Conservation (phyloP, 495 filamentous ascomycete species). For the Penicillium steckii region DNA sequence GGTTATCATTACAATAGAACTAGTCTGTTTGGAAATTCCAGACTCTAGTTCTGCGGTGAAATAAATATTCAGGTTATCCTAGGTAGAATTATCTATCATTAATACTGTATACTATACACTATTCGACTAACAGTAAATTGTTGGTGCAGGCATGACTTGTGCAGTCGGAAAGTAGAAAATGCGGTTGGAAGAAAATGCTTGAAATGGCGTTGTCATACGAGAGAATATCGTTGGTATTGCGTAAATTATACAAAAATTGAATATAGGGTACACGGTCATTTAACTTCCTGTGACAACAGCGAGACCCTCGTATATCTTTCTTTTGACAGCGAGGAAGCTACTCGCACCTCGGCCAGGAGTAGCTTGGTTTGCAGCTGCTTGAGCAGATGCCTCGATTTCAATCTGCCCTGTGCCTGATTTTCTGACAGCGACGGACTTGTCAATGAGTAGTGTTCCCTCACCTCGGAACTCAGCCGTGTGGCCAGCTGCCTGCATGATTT, state of each 20-base stretch:
- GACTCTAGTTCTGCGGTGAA: no score
- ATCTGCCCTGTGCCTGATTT: constrained; percentile 85
- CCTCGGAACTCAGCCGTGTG: constrained; percentile 91
- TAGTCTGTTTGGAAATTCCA: no score
- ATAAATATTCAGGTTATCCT: no score
- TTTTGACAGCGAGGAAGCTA: constrained; percentile 76
- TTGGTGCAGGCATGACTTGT: no score
- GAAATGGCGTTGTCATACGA: no score
- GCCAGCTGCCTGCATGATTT: constrained; percentile 75
- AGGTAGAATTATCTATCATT: no score
- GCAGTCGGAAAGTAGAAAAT: no score
- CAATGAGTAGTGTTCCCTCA: constrained; percentile 87
- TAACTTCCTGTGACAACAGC: constrained; percentile 75
- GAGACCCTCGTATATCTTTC: constrained; percentile 78
- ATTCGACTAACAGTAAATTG: no score
- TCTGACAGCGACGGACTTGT: constrained; percentile 81
- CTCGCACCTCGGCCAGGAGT: constrained; percentile 38
- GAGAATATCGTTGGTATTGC: background rate
- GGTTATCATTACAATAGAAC: no score
- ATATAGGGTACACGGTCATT: constrained; percentile 15
- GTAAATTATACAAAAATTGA: constrained; percentile 11
- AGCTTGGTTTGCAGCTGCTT: constrained; percentile 36
- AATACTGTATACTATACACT: no score
- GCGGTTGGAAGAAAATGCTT: no score
- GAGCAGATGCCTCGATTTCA: constrained; percentile 77